These are phyloP conservation scores for Russula sp. DNA, from an alignment of 768 basidiomycete genomes.

Conservation along the genomic window DNA sequence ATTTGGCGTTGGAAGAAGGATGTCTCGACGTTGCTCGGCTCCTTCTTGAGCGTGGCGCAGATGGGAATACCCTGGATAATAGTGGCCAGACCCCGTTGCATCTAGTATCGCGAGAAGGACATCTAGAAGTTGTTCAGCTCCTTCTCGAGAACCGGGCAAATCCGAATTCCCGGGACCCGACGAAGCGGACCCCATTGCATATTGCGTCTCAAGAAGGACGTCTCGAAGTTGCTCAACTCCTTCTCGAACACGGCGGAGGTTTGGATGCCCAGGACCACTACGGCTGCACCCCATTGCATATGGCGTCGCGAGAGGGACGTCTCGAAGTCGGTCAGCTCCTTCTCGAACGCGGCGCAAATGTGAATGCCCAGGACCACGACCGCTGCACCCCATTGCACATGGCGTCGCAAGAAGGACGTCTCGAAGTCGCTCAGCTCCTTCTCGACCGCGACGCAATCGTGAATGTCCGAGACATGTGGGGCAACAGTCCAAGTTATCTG, in stretches of 20 bases:
- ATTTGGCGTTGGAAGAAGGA: neutral
- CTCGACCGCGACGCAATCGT: too few relatives aligned
- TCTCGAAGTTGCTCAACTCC: neutral
- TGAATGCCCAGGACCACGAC: too few relatives aligned
- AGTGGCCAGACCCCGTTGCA: neutral
- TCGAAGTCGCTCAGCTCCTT: too few relatives aligned
- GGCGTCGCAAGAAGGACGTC: neutral
- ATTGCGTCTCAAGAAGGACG: neutral
- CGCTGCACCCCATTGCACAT: too few relatives aligned
- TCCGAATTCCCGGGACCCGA: neutral
- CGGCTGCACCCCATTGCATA: neutral
- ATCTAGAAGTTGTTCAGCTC: neutral
- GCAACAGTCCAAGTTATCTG: too few relatives aligned
- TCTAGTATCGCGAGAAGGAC: neutral
- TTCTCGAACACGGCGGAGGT: neutral
- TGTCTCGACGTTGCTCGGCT: neutral
- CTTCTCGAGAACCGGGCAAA: neutral
- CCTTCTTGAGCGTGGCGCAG: neutral
- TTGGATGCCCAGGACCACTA: neutral
- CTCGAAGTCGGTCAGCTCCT: too few relatives aligned
- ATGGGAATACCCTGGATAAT: neutral
- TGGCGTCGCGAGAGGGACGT: neutral
- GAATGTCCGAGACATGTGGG: too few relatives aligned
- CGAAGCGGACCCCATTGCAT: neutral
- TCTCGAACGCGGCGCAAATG: too few relatives aligned